These are phyloP conservation scores for Eudorina sp. DNA, from an alignment of 139 green algal species.

Conservation along the genomic window DNA sequence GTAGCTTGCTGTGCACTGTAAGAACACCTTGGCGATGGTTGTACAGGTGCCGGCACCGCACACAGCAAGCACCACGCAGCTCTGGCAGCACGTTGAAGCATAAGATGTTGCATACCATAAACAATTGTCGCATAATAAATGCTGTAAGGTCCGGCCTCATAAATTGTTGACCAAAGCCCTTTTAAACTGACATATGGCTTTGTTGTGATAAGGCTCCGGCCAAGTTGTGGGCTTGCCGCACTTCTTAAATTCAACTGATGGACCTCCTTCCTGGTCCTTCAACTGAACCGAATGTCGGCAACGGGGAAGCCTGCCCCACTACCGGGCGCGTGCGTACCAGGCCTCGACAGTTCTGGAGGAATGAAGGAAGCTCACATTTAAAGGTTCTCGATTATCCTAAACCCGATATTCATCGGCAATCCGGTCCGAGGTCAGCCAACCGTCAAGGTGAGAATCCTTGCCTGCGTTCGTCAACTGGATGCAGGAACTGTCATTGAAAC, in stretches of 20 bases:
- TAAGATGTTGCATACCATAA: no score
- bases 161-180: neutral
- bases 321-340: neutral
- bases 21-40: no score
- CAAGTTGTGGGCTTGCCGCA: neutral
- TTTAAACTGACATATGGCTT: neutral
- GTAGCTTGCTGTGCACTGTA: no score
- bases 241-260: neutral
- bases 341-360: conserved; percentile 19
- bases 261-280: neutral
- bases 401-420: neutral
- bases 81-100: no score
- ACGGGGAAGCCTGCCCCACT: neutral
- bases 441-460: neutral
- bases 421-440: neutral
- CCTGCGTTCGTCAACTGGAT: neutral
- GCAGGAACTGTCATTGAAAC: no score
- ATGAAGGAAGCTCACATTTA: neutral
- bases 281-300: neutral
- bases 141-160: no score
- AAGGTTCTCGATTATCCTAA: neutral
- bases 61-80: no score
- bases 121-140: no score
- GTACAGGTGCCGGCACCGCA: no score
- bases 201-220: neutral